Evolutionary conservation across 208 protist genomes (phyloP).

Genomic region (Trypanosoma lewisi): DNA sequence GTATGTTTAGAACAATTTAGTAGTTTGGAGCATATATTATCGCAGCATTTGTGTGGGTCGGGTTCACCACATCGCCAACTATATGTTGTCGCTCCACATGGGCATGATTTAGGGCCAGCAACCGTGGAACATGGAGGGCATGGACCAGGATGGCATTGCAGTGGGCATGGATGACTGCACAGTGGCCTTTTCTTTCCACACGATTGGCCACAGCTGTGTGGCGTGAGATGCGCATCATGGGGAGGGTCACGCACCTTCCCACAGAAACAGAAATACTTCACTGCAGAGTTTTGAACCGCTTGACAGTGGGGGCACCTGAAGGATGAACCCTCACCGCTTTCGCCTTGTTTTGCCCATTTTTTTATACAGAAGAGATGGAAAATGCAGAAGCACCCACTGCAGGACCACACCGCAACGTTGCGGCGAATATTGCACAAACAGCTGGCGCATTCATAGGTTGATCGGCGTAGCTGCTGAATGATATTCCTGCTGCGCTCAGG

Average conservation of each 20-base stretch:
- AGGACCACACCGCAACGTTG: constrained; percentile 55
- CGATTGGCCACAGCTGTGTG: constrained; percentile 73
- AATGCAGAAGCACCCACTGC: constrained; percentile 51
- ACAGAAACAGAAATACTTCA: constrained; percentile 66
- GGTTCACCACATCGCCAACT: constrained; percentile 62
- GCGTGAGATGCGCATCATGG: constrained; percentile 65
- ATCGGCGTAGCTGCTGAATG: constrained; percentile 39
- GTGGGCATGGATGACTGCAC: constrained; percentile 53
- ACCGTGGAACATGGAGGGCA: constrained; percentile 51
- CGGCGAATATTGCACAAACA: constrained; percentile 60
- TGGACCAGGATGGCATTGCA: constrained; percentile 75
- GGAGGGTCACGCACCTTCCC: constrained; percentile 51
- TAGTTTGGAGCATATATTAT: constrained; percentile 37
- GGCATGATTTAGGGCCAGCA: constrained; percentile 42
- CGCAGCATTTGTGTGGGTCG: constrained; percentile 58
- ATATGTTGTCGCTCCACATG: constrained; percentile 65
- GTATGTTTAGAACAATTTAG: constrained; percentile 55
- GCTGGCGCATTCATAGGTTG: constrained; percentile 62
- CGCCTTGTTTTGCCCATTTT: constrained; percentile 44
- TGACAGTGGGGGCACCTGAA: constrained; percentile 63
- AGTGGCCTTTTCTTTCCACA: constrained; percentile 44
- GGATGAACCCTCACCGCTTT: constrained; percentile 28
- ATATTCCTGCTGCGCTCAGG: constrained; percentile 30
- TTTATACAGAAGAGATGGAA: constrained; percentile 76
- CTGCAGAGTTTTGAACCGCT: constrained; percentile 23